Evolutionary conservation across 129 eudicot species (phyloP).

Genomic region (Mikania micrantha): DNA sequence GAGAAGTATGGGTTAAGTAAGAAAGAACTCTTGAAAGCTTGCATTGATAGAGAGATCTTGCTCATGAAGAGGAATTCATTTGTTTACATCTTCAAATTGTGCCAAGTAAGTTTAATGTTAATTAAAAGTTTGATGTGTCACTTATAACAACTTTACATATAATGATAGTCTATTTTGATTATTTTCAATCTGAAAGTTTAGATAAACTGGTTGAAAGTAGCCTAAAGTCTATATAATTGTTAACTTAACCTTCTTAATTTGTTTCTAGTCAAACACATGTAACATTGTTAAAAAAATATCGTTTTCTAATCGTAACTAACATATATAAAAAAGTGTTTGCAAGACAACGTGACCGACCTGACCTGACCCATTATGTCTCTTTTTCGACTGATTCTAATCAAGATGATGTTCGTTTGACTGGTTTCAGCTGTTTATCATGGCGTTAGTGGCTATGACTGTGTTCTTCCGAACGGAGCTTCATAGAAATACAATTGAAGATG

Average conservation of each 20-base stretch:
- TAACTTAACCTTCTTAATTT: background rate
- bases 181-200: background rate
- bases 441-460: conserved; percentile 45
- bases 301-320: background rate
- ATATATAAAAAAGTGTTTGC: background rate
- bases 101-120: conserved; percentile 37
- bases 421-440: conserved; percentile 42
- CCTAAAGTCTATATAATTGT: background rate
- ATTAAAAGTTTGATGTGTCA: background rate
- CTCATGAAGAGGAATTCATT: conserved; percentile 91
- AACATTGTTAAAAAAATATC: background rate
- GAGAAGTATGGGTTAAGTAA: conserved; percentile 45
- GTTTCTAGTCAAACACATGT: background rate
- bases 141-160: background rate
- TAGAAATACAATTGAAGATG: conserved; percentile 28
- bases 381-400: too few species aligned
- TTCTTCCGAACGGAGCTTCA: conserved; percentile 67
- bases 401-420: background rate
- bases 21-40: conserved; percentile 58
- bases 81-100: conserved; percentile 52
- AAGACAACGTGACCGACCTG: background rate
- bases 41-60: conserved; percentile 49
- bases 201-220: background rate
- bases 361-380: background rate
- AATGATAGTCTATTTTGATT: too few species aligned